phyloP scores from a whole-genome alignment of 1,284 basidiomycete genomes.

The Athelia sp. region DNA sequence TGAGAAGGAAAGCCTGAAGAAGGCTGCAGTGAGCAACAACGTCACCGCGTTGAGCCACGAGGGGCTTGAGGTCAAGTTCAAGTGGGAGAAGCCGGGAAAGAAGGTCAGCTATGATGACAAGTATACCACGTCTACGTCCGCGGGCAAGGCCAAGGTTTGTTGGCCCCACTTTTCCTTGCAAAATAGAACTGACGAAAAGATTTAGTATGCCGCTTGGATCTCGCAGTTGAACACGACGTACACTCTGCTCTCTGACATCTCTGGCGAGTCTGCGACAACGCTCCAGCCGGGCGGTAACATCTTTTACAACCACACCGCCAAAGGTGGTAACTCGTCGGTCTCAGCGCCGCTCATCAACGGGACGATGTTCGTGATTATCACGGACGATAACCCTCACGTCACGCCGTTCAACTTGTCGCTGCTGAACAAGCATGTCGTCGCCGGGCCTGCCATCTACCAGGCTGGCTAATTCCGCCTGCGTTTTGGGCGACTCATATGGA shows the following conservation, averaged over 20 bases:
- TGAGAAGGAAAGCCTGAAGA: conserved; percentile 15
- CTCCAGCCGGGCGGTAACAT: conserved; percentile 44
- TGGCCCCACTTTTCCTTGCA: conserved; percentile 1
- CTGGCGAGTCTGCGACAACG: conserved; percentile 38
- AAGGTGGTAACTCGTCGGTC: conserved; percentile 47
- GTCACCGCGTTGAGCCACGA: conserved; percentile 39
- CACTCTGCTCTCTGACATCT: conserved; percentile 42
- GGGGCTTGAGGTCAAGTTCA: conserved; percentile 42
- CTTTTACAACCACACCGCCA: conserved; percentile 31
- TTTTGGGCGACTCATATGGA: conserved; percentile 8
- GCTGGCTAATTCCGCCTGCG: conserved; percentile 30
- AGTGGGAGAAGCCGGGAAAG: conserved; percentile 55
- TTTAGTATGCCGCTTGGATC: conserved; percentile 46
- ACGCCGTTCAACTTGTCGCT: conserved; percentile 57
- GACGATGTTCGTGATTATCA: conserved; percentile 47
- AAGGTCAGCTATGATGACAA: conserved; percentile 43
- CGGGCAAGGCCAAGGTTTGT: conserved; percentile 37
- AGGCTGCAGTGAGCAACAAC: conserved; percentile 45
- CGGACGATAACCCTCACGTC: conserved; percentile 43
- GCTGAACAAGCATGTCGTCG: conserved; percentile 52
- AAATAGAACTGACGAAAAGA: too few species aligned
- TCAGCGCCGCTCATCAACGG: conserved; percentile 16
- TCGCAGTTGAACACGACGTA: conserved; percentile 64
- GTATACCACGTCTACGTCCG: conserved; percentile 47
- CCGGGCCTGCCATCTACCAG: conserved; percentile 50